Evolutionary conservation across 345 rosid species (phyloP), one percentile per base, ranked within the genome.

Genomic region (Sisymbrium irio): DNA sequence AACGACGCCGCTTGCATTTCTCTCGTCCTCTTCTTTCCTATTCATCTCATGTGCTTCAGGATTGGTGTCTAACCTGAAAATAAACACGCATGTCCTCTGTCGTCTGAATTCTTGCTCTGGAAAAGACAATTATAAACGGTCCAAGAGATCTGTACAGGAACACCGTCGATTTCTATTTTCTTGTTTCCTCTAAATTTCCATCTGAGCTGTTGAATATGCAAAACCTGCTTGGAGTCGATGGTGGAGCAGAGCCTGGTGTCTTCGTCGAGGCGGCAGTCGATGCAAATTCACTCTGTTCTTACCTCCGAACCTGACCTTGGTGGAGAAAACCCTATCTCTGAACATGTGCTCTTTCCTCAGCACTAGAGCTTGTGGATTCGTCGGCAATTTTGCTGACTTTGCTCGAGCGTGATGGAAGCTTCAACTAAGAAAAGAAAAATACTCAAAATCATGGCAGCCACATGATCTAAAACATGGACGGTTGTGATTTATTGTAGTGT

Each of bases 151-250:
- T 90, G 95, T 4, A 92, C 70, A 8, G 79, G 30, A 10, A 85
- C 90, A 2, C 97, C 98, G 15, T 90, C 97, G 1, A 92, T 82
- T 47, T 85, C 96, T n/a, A 89, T 80, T 71, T 78, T 83, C 81
- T 92, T 98, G 33, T 83, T 95, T 13, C 99, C 99, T 37, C 99
- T 74, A 20, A 95, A 95, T 77, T 95, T 95, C 99, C 99, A 95
- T 79, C 86, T 86, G 39, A 95, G 67, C 22, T 88, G 64, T 81
- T 92, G 92, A 12, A 95, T 79, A 74, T 76, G 84, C 75, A 95
- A 64, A 14, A 95, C 97, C 79, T 61, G 83, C 35, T 72, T 49
- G 58, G 73, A 62, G 46, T 95, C 98, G 4, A 95, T 81, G 62
- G 80, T 74, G 36, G 92, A 81, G 49, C 82, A 78, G 37, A 95